A percentile compares a stretch with the other conserved stretches of the same genome.
Evolutionary conservation across 176 grass and related monocot genomes (phyloP).

Genomic region (Eragrostis nindensis): DNA sequence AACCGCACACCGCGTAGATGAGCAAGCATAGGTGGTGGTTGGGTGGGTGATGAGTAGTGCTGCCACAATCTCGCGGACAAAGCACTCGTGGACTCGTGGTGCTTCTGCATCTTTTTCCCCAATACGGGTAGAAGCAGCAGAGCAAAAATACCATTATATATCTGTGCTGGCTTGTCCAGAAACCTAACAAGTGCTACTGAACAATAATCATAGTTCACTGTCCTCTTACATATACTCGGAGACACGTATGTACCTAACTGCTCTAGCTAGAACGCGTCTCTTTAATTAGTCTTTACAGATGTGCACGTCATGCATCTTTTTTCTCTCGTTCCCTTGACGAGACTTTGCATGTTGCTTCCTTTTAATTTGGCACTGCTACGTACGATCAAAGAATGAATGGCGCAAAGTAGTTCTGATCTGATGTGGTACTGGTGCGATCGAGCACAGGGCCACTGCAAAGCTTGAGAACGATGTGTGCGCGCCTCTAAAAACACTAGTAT

Average conservation of each 20-base stretch:
- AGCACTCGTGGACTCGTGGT: no score
- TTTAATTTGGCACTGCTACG: background rate
- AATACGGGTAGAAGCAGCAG: background rate
- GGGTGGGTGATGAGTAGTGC: conserved; percentile 35
- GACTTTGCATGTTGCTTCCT: background rate
- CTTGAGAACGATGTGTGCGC: background rate
- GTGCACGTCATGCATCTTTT: background rate
- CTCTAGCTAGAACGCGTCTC: conserved; percentile 33
- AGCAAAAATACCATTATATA: background rate
- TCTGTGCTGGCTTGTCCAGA: background rate
- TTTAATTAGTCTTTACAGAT: background rate
- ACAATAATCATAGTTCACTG: background rate
- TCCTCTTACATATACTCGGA: background rate
- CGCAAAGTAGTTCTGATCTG: background rate
- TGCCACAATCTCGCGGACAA: conserved; percentile 6
- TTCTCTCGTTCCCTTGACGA: fast-evolving
- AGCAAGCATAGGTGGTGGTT: background rate
- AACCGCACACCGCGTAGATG: conserved; percentile 37
- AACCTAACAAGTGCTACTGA: background rate
- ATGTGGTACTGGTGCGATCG: no score
- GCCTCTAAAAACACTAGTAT: background rate
- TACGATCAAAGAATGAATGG: background rate
- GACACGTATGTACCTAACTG: conserved; percentile 39
- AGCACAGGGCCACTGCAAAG: background rate
- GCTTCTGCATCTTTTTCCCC: background rate